Evolutionary conservation across 2,329 filamentous ascomycete genomes (phyloP), one percentile per base, ranked within the genome.

Genomic region (Colletotrichum costaricense): DNA sequence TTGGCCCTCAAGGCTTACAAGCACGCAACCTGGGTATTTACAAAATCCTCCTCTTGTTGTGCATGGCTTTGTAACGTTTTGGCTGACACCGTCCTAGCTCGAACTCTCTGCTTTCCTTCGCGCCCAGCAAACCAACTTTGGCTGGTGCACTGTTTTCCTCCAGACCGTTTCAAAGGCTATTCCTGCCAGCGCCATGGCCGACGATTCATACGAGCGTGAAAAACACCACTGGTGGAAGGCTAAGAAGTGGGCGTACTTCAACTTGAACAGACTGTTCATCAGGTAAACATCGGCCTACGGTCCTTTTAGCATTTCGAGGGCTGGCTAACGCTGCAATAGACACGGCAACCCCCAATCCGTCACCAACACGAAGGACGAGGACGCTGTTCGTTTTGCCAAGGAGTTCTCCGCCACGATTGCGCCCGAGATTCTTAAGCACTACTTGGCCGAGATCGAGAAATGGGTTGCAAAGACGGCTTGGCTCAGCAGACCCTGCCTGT

Each of bases 161-260:
- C 92, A 93, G 74, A 94, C 97, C 64, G 94, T 98, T 46, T 92
- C 93, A 77, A 98, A 98, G 84, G 86, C 92, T 26, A 92, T 94
- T 46, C 97, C 97, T 5, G 89, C 93, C 69, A 91, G 88, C 77
- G 93, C 95, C 46, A 92, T 98, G 89, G 83, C 88, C 71, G 94
- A 94, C 74, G 94, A 92, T 72, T 85, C 93, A 65, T 92, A 94
- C 72, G 96, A 98, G 80, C 91, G 97, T 71, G 97, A 98, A 84
- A 90, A 93, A 79, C 95, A 98, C 81, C 95, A 98, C 83, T 99
- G 97, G 96, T 99, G 96, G 96, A 99, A 98, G 87, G 94, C 95
- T 76, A 98, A 98, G 92, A 99, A 99, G 85, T 98, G 97, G 97
- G 94, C 96, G 16, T 99, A 98, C 84, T 97, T 97, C 80, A 98